Evolutionary conservation across 2,329 filamentous ascomycete species (phyloP).

Genomic region (Calcarisporium arbuscula): DNA sequence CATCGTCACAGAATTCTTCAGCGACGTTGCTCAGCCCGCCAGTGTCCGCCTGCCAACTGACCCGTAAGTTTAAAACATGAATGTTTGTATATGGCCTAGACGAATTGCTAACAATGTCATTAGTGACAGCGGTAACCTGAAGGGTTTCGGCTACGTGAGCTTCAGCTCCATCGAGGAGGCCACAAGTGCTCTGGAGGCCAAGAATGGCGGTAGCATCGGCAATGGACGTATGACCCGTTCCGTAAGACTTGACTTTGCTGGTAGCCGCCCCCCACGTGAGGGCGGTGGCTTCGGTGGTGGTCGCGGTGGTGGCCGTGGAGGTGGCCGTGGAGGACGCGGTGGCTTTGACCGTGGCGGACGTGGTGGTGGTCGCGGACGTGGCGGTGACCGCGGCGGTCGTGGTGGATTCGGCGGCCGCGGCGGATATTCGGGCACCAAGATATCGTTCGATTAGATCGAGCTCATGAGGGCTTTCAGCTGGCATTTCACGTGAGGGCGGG

Average conservation of each 20-base stretch:
- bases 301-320: constrained; percentile 45
- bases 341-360: constrained; percentile 37
- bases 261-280: constrained; percentile 57
- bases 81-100: no score
- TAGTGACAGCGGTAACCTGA: constrained; percentile 72
- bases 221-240: constrained; percentile 63
- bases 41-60: constrained; percentile 86
- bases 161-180: constrained; percentile 80
- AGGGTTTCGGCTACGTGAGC: constrained; percentile 89
- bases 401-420: constrained; percentile 45
- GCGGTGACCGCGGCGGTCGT: constrained; percentile 39
- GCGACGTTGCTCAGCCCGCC: constrained; percentile 61
- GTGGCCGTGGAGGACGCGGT: constrained; percentile 34
- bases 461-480: constrained; percentile 38
- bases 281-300: constrained; percentile 46
- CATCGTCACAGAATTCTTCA: constrained; percentile 66
- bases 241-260: constrained; percentile 78
- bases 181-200: constrained; percentile 62
- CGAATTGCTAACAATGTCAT: constrained; percentile 5
- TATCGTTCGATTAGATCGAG: constrained; percentile 52
- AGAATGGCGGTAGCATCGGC: constrained; percentile 60
- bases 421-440: constrained; percentile 66
- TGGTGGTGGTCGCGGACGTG: constrained; percentile 45
- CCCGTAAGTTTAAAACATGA: constrained; percentile 41
- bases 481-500: constrained; percentile 32